Percentiles rank a stretch among this genome's conserved stretches.
These are phyloP conservation scores for Penicillium hordei DNA, from an alignment of 2,329 filamentous ascomycete genomes.

Conservation along the genomic window DNA sequence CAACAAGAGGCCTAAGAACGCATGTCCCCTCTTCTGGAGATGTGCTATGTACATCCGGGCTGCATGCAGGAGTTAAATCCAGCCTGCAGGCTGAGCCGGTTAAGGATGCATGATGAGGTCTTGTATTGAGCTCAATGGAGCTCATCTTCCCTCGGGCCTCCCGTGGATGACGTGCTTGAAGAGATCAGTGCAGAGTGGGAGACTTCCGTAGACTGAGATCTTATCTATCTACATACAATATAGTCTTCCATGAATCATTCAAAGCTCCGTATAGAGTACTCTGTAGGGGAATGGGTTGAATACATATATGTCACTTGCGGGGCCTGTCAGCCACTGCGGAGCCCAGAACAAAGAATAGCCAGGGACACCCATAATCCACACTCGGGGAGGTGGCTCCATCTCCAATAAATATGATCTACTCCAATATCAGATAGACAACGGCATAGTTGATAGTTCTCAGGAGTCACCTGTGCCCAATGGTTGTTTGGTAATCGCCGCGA, in stretches of 20 bases:
- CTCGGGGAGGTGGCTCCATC: slow-evolving; percentile 5
- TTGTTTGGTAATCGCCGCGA: background rate
- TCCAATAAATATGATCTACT: slow-evolving; percentile 6
- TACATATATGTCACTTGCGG: slow-evolving; percentile 7
- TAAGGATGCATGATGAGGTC: slow-evolving; percentile 15
- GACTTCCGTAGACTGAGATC: background rate
- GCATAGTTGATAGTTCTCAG: background rate
- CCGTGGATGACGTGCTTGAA: slow-evolving; percentile 14
- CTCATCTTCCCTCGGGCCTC: slow-evolving; percentile 2
- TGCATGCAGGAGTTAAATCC: slow-evolving; percentile 5
- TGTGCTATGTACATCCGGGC: slow-evolving; percentile 1
- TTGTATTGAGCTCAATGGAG: slow-evolving; percentile 1
- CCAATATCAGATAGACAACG: background rate
- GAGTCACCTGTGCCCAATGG: background rate
- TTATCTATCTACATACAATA: background rate
- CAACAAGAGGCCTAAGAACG: background rate
- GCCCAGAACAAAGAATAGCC: slow-evolving; percentile 7
- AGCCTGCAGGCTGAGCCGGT: background rate
- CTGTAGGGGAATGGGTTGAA: background rate
- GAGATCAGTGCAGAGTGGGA: slow-evolving; percentile 10
- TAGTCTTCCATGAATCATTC: background rate
- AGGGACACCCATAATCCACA: slow-evolving; percentile 11
- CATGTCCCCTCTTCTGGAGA: background rate
- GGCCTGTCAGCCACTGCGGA: slow-evolving; percentile 13
- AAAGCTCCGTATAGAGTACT: background rate